Conservation (phyloP, 441 rosid species). For the Gossypium aridum region DNA sequence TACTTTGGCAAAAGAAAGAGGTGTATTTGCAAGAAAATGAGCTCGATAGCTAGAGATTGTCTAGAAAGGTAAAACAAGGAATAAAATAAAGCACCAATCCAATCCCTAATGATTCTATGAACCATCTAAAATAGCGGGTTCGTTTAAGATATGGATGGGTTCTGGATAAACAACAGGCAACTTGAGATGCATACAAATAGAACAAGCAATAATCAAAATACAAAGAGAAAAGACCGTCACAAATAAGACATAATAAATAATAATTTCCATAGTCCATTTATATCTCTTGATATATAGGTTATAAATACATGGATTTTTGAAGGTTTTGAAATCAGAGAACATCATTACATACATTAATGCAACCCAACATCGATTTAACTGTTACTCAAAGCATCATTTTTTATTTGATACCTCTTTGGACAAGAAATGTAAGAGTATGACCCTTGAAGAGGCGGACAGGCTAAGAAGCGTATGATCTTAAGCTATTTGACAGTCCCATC, state of each 20-base stretch:
- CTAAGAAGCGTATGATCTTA: background rate
- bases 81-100: background rate
- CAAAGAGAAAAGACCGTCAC: background rate
- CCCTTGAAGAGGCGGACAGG: background rate
- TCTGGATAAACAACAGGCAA: background rate
- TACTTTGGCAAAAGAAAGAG: background rate
- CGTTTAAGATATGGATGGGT: background rate
- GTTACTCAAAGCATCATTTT: background rate
- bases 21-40: background rate
- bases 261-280: background rate
- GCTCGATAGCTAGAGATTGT: background rate
- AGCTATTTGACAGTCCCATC: background rate
- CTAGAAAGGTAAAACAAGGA: background rate
- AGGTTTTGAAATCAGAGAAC: background rate
- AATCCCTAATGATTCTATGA: background rate
- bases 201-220: background rate
- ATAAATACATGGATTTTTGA: background rate
- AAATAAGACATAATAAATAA: background rate
- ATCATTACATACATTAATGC: background rate
- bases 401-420: background rate
- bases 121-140: background rate
- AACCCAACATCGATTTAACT: background rate
- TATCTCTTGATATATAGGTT: background rate
- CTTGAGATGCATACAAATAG: background rate
- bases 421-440: background rate